Conservation (phyloP, 768 basidiomycete species). For the Scleroderma bovista region DNA sequence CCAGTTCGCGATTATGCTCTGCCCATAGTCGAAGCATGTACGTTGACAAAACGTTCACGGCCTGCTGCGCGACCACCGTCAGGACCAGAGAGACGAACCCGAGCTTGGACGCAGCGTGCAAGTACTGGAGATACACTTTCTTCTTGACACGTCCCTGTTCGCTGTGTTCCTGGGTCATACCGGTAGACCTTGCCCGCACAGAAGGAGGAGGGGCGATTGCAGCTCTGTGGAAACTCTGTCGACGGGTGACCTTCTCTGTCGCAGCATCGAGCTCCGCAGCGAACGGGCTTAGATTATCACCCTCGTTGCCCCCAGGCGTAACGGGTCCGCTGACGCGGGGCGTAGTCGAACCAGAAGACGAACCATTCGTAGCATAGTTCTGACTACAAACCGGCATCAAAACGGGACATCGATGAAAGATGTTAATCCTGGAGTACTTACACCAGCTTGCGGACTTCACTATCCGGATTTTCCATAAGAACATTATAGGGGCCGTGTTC, state of each 20-base stretch:
- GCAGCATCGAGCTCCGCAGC: slow-evolving; percentile 28
- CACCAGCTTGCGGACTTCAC: slow-evolving; percentile 74
- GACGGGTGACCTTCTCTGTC: slow-evolving; percentile 53
- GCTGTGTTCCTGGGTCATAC: slow-evolving; percentile 61
- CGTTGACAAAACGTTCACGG: slow-evolving; percentile 52
- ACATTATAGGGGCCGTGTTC: slow-evolving; percentile 65
- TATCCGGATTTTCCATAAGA: slow-evolving; percentile 52
- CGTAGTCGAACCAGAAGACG: slow-evolving; percentile 39
- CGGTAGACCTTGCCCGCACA: slow-evolving; percentile 37
- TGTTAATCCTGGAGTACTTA: slow-evolving; percentile 30
- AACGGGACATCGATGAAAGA: neutral
- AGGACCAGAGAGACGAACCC: slow-evolving; percentile 68
- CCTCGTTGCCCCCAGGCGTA: slow-evolving; percentile 16
- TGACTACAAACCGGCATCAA: slow-evolving; percentile 24
- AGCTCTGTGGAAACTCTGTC: slow-evolving; percentile 55
- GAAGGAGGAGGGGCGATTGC: slow-evolving; percentile 39
- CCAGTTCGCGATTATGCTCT: slow-evolving; percentile 62
- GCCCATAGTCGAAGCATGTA: slow-evolving; percentile 77
- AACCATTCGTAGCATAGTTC: slow-evolving; percentile 40
- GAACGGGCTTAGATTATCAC: slow-evolving; percentile 18
- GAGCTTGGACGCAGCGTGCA: slow-evolving; percentile 68
- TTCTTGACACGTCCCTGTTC: slow-evolving; percentile 79
- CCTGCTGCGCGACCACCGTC: slow-evolving; percentile 51
- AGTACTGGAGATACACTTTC: slow-evolving; percentile 71
- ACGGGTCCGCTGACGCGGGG: slow-evolving; percentile 32